These are phyloP conservation scores for Talaromyces thailandensis DNA, from an alignment of 495 filamentous ascomycete species.

Conservation along the genomic window DNA sequence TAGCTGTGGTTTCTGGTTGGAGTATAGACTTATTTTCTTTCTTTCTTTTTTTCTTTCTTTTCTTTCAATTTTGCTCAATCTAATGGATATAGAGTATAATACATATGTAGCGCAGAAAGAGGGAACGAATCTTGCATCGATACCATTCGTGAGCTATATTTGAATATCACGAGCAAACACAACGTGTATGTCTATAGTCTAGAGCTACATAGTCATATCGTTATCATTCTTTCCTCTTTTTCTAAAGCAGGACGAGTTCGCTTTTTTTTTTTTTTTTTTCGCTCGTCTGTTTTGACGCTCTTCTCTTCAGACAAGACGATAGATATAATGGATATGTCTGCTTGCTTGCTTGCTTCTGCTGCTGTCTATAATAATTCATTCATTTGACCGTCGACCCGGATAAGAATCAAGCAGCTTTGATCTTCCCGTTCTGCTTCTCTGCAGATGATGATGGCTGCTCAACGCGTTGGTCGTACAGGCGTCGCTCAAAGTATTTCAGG, in stretches of 20 bases:
- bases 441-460: background rate
- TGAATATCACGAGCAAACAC: background rate
- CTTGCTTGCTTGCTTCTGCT: background rate
- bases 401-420: conserved; percentile 12
- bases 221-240: no score
- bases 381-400: no score
- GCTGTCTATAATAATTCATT: background rate
- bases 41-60: background rate
- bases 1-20: no score
- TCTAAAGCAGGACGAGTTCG: background rate
- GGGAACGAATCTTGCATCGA: background rate
- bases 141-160: no score
- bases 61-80: no score
- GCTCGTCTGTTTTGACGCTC: no score
- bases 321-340: no score
- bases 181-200: background rate
- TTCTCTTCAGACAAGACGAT: background rate
- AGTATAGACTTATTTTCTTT: background rate
- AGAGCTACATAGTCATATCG: background rate
- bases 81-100: no score
- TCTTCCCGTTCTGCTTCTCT: background rate
- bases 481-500: conserved; percentile 75
- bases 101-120: background rate
- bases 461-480: conserved; percentile 30
- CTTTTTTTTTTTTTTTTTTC: no score